Conservation (phyloP, 169 alveolate genomes). For the Plasmodium ovale region DNA sequence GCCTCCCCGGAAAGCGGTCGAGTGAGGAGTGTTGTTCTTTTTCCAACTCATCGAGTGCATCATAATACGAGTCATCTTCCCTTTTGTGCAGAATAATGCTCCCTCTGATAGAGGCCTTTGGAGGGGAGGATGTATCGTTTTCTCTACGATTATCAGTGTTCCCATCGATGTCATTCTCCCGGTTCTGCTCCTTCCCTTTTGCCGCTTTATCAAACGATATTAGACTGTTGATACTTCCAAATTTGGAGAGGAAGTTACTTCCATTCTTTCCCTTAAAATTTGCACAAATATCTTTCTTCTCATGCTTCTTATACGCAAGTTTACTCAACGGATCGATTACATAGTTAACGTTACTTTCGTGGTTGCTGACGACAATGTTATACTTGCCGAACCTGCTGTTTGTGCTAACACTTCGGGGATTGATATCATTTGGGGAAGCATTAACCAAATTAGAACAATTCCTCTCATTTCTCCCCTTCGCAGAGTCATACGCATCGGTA, state of each 20-base stretch:
- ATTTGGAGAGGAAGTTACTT: not conserved
- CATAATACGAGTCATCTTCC: not conserved
- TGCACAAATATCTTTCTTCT: not conserved
- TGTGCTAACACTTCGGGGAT: not conserved
- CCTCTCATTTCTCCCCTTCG: too few relatives aligned
- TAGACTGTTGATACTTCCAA: not conserved
- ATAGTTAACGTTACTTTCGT: constrained; percentile 7
- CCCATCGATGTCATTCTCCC: not conserved
- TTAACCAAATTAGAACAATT: too few relatives aligned
- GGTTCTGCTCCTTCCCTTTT: not conserved
- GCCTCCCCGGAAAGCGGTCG: not conserved
- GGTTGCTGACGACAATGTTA: constrained; percentile 6
- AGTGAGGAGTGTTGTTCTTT: too few relatives aligned
- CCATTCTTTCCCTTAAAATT: not conserved
- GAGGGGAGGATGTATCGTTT: too few relatives aligned
- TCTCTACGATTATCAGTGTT: not conserved
- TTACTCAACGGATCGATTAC: not conserved
- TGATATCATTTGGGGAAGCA: too few relatives aligned
- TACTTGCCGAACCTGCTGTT: not conserved
- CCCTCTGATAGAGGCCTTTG: not conserved
- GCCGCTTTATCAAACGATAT: not conserved
- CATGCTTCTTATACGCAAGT: not conserved
- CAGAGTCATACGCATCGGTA: too few relatives aligned
- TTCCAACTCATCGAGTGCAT: not conserved
- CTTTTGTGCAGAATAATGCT: not conserved